Base-by-base conservation (phyloP, 2,329 filamentous ascomycete species). In the Rhytidhysteron rufulum region DNA sequence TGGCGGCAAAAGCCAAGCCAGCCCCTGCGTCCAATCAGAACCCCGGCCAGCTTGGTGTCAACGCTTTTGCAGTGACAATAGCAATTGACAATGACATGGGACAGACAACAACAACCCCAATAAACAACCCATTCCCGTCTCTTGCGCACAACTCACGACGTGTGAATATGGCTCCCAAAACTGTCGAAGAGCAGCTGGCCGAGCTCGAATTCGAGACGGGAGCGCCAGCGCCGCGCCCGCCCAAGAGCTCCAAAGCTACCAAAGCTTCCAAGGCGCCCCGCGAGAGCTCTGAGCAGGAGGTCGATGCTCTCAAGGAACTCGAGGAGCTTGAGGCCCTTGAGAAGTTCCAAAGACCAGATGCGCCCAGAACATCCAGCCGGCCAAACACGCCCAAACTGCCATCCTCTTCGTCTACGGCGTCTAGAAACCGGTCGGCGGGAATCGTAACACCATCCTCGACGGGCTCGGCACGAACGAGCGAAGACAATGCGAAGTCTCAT, bases 261-360 rank as follows among this genome's bases (percentile, higher is more conserved):
- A 80, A 80, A 59, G 48, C 43, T 16, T 30, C 55, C 49, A 74
- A 76, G 39, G 68, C 74, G 40, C 59, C 70, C 37, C 60, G 66
- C 40, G 54, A 64, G 44, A 61, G 63, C 46, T 56, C 64, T 40
- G 64, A 65, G 34, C 56, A 65, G 37, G 62, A 72, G 55, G 78
- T 87, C 53, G 89, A 95, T 62, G 81, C 91, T 42, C 78, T 97
- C 29, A 89, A 89, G 47, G 90, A 96, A 55, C 79, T 97, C 45
- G 88, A 94, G 63, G 83, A 83, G 53, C 79, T 95, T 31, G 87
- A 66, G 41, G 58, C 58, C 2, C 53, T 66, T 2, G 61, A 59
- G 19, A 65, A 64, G 49, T 55, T 57, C 81, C 55, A 76, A 80
- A 39, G 82, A 8, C 55, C 59, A 16, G 58, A 61, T 34, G 86